Conservation (phyloP, 768 basidiomycete genomes). For the Boletus speciosus region DNA sequence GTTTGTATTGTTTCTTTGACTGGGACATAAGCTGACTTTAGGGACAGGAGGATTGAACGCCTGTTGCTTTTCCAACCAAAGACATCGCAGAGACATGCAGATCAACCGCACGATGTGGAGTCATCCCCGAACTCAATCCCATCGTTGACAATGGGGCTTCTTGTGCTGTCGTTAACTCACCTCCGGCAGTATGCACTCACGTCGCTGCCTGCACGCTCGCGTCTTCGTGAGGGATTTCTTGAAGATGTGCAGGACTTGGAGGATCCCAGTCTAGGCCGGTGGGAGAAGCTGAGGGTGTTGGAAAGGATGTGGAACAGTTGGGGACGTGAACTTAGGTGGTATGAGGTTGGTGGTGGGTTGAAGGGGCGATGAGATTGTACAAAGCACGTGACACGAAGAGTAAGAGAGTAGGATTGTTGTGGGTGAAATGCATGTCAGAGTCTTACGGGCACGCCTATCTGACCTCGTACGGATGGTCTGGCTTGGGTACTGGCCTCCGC, state of each 20-base stretch:
- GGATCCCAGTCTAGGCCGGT: conserved; percentile 60
- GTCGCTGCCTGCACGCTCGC: conserved; percentile 54
- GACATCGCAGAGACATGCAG: conserved; percentile 13
- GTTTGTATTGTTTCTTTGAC: conserved; percentile 28
- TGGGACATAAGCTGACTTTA: conserved; percentile 5
- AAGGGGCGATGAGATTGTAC: background rate
- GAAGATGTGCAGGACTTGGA: conserved; percentile 84
- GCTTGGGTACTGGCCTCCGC: conserved; percentile 82
- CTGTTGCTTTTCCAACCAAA: conserved; percentile 53
- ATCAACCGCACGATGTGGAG: conserved; percentile 1
- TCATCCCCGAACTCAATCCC: conserved; percentile 26
- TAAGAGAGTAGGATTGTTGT: background rate
- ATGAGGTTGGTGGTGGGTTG: conserved; percentile 20
- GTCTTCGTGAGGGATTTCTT: conserved; percentile 73
- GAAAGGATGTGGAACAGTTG: conserved; percentile 90
- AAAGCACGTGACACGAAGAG: conserved; percentile 8
- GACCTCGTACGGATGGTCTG: conserved; percentile 82
- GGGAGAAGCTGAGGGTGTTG: conserved; percentile 73
- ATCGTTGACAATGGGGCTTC: conserved; percentile 66
- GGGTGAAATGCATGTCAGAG: conserved; percentile 7
- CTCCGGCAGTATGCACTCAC: conserved; percentile 62
- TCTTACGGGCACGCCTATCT: conserved; percentile 60
- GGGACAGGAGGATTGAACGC: conserved; percentile 59
- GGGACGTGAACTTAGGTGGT: conserved; percentile 69
- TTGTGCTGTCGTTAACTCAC: conserved; percentile 67